These are phyloP conservation scores for Prunus fruticosa DNA, from an alignment of 306 rosid species.

Conservation along the genomic window DNA sequence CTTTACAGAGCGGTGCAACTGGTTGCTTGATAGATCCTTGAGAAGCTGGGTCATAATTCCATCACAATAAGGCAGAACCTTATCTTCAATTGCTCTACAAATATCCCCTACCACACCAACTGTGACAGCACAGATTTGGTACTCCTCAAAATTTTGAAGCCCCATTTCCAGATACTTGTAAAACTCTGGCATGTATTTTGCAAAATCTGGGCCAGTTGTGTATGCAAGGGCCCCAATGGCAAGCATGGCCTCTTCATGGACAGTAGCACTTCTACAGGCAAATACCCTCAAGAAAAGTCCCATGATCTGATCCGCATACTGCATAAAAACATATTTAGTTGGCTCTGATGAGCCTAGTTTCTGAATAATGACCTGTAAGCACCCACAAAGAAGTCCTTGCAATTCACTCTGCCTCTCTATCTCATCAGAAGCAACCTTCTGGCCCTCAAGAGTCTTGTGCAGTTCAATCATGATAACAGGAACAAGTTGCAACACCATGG, in stretches of 20 bases:
- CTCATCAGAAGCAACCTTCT: conserved; percentile 77
- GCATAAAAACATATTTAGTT: conserved; percentile 67
- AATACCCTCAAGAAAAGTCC: conserved; percentile 75
- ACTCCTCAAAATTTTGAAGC: conserved; percentile 93
- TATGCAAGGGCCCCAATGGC: conserved; percentile 95
- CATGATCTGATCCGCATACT: conserved; percentile 82
- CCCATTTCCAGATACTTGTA: conserved; percentile 76
- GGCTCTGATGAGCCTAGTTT: conserved; percentile 76
- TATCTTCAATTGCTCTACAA: conserved; percentile 87
- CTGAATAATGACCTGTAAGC: conserved; percentile 85
- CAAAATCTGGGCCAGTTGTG: conserved; percentile 69
- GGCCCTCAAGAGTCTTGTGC: conserved; percentile 76
- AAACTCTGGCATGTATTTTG: conserved; percentile 77
- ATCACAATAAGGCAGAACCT: conserved; percentile 83
- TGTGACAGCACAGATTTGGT: conserved; percentile 87
- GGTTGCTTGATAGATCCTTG: conserved; percentile 80
- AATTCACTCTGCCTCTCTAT: conserved; percentile 73
- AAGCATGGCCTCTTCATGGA: conserved; percentile 95
- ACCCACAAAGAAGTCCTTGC: conserved; percentile 90
- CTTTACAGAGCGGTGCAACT: conserved; percentile 85
- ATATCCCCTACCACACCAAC: conserved; percentile 97
- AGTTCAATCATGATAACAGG: conserved; percentile 78
- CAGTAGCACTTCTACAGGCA: conserved; percentile 87
- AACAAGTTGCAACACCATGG: conserved; percentile 73
- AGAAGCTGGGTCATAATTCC: conserved; percentile 91